Conservation (phyloP, 2,329 filamentous ascomycete genomes). For the Penicillium expansum region DNA sequence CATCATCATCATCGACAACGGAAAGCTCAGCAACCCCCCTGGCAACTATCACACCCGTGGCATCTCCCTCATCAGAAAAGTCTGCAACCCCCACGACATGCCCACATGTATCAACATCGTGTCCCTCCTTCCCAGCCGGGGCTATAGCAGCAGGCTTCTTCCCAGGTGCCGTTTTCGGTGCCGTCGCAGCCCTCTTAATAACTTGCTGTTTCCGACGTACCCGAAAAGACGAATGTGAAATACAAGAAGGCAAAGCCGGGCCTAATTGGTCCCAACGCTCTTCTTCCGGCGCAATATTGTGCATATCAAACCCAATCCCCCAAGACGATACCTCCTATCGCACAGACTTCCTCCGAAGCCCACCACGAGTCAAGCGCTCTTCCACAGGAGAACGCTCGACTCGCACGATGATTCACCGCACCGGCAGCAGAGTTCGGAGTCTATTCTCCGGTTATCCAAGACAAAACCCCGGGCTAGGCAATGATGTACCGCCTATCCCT, state of each 20-base stretch:
- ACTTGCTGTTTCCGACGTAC: constrained; percentile 36
- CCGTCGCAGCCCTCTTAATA: constrained; percentile 55
- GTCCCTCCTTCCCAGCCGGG: constrained; percentile 41
- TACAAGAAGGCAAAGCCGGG: constrained; percentile 24
- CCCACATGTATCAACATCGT: constrained; percentile 16
- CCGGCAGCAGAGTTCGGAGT: constrained; percentile 38
- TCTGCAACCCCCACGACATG: constrained; percentile 12
- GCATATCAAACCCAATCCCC: constrained; percentile 46
- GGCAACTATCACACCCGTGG: constrained; percentile 23
- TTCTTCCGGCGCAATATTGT: constrained; percentile 32
- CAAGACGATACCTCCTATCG: constrained; percentile 43
- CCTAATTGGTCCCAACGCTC: constrained; percentile 34
- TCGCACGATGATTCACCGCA: constrained; percentile 35
- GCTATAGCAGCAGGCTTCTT: constrained; percentile 48
- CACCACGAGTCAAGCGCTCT: constrained; percentile 19
- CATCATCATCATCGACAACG: constrained; percentile 18
- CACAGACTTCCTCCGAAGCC: constrained; percentile 41
- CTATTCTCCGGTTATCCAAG: constrained; percentile 29
- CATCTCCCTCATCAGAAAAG: constrained; percentile 19
- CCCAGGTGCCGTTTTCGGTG: constrained; percentile 45
- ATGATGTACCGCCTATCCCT: constrained; percentile 22
- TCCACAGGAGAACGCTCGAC: constrained; percentile 31
- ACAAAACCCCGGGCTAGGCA: constrained; percentile 19
- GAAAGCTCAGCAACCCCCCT: constrained; percentile 17
- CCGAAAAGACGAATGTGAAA: constrained; percentile 21